phyloP scores from a whole-genome alignment of 2,329 filamentous ascomycete genomes.

The Tolypocladium endophyticum region DNA sequence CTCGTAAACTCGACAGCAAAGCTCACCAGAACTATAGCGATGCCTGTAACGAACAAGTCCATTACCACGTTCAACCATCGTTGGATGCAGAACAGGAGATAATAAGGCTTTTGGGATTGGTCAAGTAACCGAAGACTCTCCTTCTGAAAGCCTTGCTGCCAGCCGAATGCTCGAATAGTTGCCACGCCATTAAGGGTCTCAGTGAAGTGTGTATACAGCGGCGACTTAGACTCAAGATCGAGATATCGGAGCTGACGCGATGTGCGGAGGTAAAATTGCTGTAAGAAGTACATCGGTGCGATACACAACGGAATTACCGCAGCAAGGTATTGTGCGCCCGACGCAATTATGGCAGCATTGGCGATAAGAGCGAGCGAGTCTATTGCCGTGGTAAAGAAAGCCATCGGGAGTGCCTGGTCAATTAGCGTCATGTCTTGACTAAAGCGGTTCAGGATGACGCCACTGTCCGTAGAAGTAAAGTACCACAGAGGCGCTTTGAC shows the following conservation, averaged over 20 bases:
- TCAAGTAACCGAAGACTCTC: not conserved
- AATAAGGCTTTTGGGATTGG: not conserved
- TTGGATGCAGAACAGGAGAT: not conserved
- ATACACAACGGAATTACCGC: not conserved
- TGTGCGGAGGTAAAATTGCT: not conserved
- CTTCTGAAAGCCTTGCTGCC: not conserved
- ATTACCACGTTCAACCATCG: not conserved
- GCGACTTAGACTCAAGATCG: not conserved
- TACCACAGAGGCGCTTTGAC: not conserved
- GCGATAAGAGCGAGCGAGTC: not conserved
- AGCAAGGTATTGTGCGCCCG: not conserved
- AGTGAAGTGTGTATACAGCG: not conserved
- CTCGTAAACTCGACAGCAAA: not conserved
- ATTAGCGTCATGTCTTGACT: not conserved
- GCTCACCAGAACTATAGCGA: not conserved
- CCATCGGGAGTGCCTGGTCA: not conserved
- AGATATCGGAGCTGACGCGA: not conserved
- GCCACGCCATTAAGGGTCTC: not conserved
- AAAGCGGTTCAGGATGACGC: not conserved
- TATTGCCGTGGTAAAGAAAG: not conserved
- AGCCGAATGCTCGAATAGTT: not conserved
- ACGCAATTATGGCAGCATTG: not conserved
- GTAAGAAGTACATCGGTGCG: not conserved
- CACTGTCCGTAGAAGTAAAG: not conserved
- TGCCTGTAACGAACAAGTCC: not conserved